Base-by-base conservation (phyloP, 2,329 filamentous ascomycete species). In the Colletotrichum liriopes region DNA sequence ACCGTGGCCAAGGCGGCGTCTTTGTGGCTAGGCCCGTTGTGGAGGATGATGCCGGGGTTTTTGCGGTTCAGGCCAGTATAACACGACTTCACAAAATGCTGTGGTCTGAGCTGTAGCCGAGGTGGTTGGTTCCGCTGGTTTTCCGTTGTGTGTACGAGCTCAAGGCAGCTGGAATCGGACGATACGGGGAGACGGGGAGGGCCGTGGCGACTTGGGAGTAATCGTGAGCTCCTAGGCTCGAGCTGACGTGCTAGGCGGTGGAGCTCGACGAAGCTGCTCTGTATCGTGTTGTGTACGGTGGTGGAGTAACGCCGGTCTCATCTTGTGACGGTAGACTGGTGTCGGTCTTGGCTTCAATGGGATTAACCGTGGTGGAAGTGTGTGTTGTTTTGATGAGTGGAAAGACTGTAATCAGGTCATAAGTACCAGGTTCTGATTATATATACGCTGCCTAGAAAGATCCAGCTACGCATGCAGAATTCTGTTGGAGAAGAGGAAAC, bases 61-160 rank as follows among this genome's bases (percentile, higher is more conserved):
- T 3, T 32, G 29, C 29, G 2, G 29, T 32, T 6, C 29, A 32
- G 4, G 29, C 29, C 29, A 32, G 29, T 32, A 32, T 32, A 32
- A 4, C 26, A 32, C 11, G 67, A 60, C 3, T 60, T 20, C 32
- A 61, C 61, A 26, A 70, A 23, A 65, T 26, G 14, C 60, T 70
- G 61, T 65, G 61, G 11, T 41, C 47, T 1, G 26, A 26, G 9
- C 47, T 49, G 26, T 70, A 54, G 5, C 67, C 67, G 14, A 65
- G 26, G 43, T 70, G 45, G 16, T 18, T 49, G 11, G 54, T 47
- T 43, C 45, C 61, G 14, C 35, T 65, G 29, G 65, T 45, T 7
- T 60, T 70, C 14, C 35, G 47, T 41, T 8, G 47, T 5, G 23
- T 59, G 37, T 65, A 65, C 1, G 45, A 52, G 43, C 43, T 60